phyloP scores from a whole-genome alignment of 306 rosid genomes.

The Cicer bijugum region DNA sequence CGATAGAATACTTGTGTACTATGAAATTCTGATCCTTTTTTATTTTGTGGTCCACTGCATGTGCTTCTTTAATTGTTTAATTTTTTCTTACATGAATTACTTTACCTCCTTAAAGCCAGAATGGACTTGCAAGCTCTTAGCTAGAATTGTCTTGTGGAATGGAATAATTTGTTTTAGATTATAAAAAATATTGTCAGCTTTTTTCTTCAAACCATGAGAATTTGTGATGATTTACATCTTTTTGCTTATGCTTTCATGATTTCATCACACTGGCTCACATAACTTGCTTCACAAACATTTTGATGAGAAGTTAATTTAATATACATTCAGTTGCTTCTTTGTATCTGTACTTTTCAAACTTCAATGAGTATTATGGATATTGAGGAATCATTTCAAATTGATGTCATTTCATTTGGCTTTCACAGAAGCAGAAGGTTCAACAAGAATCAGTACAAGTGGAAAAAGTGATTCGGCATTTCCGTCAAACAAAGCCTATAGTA shows the following conservation, averaged over 20 bases:
- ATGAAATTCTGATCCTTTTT: neutral
- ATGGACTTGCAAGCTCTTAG: neutral
- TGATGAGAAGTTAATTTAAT: constrained; percentile 32
- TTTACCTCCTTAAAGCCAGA: neutral
- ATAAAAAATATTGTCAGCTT: neutral
- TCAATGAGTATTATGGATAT: constrained; percentile 1
- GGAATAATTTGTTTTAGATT: neutral
- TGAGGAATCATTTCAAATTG: constrained; percentile 28
- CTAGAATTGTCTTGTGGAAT: neutral
- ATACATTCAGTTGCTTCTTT: constrained; percentile 1
- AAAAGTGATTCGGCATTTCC: constrained; percentile 68
- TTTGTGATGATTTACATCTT: constrained; percentile 8
- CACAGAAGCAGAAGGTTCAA: constrained; percentile 77
- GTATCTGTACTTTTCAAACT: constrained; percentile 19
- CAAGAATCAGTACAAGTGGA: constrained; percentile 51
- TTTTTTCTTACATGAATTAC: neutral
- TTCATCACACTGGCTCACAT: constrained; percentile 6
- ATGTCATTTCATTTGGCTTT: constrained; percentile 38
- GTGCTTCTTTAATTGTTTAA: neutral
- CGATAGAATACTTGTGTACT: constrained; percentile 1
- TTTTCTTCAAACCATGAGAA: constrained; percentile 16
- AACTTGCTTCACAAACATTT: constrained; percentile 13
- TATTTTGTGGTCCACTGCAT: neutral
- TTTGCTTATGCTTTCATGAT: constrained; percentile 24
- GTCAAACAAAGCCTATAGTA: constrained; percentile 67